These are phyloP conservation scores for Candida ipomoeae DNA, from an alignment of 805 yeast species.

Conservation along the genomic window DNA sequence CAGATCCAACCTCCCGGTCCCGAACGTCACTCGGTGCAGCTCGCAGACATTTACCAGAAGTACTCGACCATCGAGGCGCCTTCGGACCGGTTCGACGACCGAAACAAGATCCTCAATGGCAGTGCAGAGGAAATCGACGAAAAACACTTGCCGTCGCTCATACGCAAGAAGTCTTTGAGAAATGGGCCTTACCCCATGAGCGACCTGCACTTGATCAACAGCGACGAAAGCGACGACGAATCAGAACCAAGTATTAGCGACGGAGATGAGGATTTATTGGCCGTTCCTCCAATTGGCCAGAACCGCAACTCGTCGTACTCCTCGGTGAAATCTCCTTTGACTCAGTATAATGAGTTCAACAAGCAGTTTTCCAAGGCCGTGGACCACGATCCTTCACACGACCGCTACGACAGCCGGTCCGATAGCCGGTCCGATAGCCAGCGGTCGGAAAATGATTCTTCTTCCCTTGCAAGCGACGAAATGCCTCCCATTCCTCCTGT, in stretches of 20 bases:
- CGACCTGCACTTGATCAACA: constrained; percentile 32
- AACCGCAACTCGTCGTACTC: constrained; percentile 33
- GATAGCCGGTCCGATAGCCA: constrained; percentile 1
- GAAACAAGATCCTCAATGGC: constrained; percentile 36
- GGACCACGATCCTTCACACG: constrained; percentile 13
- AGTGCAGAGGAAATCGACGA: constrained; percentile 33
- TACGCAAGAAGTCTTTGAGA: constrained; percentile 26
- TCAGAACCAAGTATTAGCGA: constrained; percentile 24
- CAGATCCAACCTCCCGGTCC: constrained; percentile 9
- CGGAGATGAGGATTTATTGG: constrained; percentile 19
- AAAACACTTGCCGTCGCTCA: constrained; percentile 29
- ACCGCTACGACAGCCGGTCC: constrained; percentile 12
- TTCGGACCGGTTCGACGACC: constrained; percentile 36
- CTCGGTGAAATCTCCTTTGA: constrained; percentile 40
- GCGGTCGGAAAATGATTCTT: constrained; percentile 12
- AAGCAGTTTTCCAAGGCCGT: constrained; percentile 32
- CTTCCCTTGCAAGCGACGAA: neutral
- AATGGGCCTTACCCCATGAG: constrained; percentile 34
- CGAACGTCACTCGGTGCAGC: constrained; percentile 33
- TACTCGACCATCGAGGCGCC: constrained; percentile 38
- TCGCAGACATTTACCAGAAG: constrained; percentile 42
- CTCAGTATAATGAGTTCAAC: constrained; percentile 41
- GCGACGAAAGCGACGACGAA: constrained; percentile 27
- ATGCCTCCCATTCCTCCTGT: constrained; percentile 12
- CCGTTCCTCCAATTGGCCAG: constrained; percentile 23